Base-by-base conservation (phyloP, 129 eudicot genomes). In the Artemisia argyi region DNA sequence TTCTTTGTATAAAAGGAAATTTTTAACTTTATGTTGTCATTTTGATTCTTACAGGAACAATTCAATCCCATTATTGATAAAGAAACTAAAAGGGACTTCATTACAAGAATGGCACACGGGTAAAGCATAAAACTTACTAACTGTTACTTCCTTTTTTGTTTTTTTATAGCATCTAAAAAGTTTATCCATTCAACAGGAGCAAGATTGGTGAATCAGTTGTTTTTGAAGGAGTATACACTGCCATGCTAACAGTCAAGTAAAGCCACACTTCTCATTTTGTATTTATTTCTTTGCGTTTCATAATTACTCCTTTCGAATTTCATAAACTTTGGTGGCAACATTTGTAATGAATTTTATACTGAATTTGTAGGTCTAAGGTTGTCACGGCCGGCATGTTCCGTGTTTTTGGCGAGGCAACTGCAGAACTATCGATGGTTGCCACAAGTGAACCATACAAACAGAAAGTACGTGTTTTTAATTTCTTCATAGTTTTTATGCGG, bases 21-120 rank as follows among this genome's bases (percentile, higher is more conserved):
- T 28, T 28, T 28, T 28, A 28, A 28, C 32, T 28, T 28, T 42
- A 61, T 61, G 22, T 3, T 65, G 42, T 15, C 17, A 57, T 59
- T 13, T 61, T 80, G 11, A 61, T 70, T 16, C 47, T 77, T 65
- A 62, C 88, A 94, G 99, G 94, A 81, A 24, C 72, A 83, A 63
- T 94, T 94, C 72, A 86, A 80, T 42, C 97, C 97, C 15, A 86
- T 94, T 61, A 72, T 84, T 74, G 99, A 94, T 84, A 26, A 74
- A 10, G 76, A 50, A 60, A 84, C 91, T 30, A 88, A 85, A 48
- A 82, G 77, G 12, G 97, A 94, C 72, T 83, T 90, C 58, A 90
- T 94, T 65, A 84, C 90, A 9, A 72, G 91, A 17, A 85, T 94
- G 91, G 96, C 88, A 73, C 82, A 88, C 78, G 97, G 97, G 99